Evolutionary conservation across 495 filamentous ascomycete genomes (phyloP).

Genomic region (Saxophila tyrrhenica): DNA sequence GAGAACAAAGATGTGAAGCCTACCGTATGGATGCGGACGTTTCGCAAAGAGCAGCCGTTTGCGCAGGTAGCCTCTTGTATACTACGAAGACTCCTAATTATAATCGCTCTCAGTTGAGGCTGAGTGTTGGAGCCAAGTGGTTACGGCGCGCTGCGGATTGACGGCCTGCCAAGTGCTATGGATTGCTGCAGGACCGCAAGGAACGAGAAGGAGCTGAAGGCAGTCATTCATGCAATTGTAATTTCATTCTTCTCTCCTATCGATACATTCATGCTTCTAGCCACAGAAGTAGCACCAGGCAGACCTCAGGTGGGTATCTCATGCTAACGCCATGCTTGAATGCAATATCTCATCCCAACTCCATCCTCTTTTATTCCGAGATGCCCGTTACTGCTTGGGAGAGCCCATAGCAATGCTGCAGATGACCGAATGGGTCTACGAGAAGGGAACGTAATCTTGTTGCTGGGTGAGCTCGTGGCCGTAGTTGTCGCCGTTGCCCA

Average conservation of each 20-base stretch:
- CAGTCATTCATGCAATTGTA: no score
- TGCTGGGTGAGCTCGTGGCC: conserved; percentile 46
- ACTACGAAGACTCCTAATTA: no score
- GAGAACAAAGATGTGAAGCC: neutral
- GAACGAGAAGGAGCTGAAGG: no score
- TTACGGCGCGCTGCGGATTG: no score
- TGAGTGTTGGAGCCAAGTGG: neutral
- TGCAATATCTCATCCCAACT: neutral
- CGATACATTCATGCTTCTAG: neutral
- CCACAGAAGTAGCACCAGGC: neutral
- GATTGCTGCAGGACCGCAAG: no score
- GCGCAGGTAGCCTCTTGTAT: no score
- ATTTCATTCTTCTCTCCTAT: neutral
- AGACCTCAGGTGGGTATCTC: neutral
- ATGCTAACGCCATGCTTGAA: neutral
- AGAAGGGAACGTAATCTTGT: conserved; percentile 58
- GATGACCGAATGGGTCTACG: neutral
- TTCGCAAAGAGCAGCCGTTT: no score
- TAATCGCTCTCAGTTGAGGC: neutral
- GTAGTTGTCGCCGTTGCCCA: conserved; percentile 35
- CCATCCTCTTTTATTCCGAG: neutral
- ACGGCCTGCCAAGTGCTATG: no score
- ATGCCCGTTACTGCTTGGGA: neutral
- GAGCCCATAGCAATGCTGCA: neutral
- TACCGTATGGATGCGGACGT: neutral